Conservation (phyloP, 306 rosid genomes). For the Vigna nakashimae region DNA sequence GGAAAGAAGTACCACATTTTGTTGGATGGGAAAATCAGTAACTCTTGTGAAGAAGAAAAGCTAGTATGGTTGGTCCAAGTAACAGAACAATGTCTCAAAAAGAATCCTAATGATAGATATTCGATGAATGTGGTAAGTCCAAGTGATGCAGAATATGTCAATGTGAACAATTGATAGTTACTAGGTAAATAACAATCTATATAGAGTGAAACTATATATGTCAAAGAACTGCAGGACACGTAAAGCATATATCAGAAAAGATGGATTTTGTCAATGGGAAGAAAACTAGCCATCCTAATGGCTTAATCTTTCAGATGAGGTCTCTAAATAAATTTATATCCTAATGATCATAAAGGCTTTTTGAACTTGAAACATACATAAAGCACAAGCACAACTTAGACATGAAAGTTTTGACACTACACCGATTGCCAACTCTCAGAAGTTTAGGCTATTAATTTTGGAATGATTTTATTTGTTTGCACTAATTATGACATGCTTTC, state of each 20-base stretch:
- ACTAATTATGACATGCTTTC: not conserved
- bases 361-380: constrained; percentile 4
- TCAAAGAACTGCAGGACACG: constrained; percentile 4
- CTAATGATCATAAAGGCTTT: not conserved
- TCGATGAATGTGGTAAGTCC: constrained; percentile 58
- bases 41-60: constrained; percentile 51
- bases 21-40: constrained; percentile 49
- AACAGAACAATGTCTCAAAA: constrained; percentile 55
- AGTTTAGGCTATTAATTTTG: not conserved
- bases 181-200: not conserved
- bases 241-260: not conserved
- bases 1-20: constrained; percentile 51
- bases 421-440: not conserved
- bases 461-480: constrained; percentile 1
- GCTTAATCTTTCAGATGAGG: not conserved
- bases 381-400: not conserved
- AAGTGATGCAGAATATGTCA: not conserved
- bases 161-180: not conserved
- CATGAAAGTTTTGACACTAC: not conserved
- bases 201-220: not conserved
- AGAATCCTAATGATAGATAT: constrained; percentile 50
- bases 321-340: not conserved
- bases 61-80: constrained; percentile 54
- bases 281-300: constrained; percentile 14
- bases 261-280: not conserved